Evolutionary conservation across 495 filamentous ascomycete species (phyloP), one percentile per base, ranked within the genome.

Genomic region (Extremus antarcticus): DNA sequence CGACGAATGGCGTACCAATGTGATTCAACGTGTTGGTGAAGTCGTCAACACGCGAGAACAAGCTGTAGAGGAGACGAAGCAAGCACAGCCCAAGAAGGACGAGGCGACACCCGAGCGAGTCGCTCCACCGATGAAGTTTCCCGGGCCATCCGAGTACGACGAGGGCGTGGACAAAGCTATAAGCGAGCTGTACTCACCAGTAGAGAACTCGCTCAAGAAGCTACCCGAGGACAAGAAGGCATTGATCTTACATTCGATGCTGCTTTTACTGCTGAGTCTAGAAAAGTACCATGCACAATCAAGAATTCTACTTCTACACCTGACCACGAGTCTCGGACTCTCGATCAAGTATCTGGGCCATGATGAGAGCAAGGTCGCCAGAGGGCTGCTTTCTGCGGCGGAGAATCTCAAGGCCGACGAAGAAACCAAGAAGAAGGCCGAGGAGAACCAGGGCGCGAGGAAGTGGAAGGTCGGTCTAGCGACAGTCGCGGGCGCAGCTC

Each of bases 401-500:
- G 77, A 86, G 54, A 77, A 82, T 24, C 80, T 94, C 61, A 76
- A 81, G 2, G 76, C 77, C 3, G 83, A 85, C 23, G 78, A 85
- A 38, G 79, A 90, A 50, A 74, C 74, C 1, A 75, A 84, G 58
- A 81, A 83, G 59, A 81, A 82, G 59, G 75, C 70, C 8, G 85
- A 90, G 53, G 82, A 89, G 54, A 77, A 77, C 50, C 79, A 82
- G 57, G 63, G 71, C 19, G 65, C 76, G 1, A 76, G 85, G 49
- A 85, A 83, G 66, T 92, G 84, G 85, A 95, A 89, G 65, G 78
- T 88, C 22, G 86, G 85, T 16, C 71, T 94, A 13, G 90, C 88
- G 2, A 84, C 83, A n/a, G 86, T 89, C 0, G 83, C 81, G 22
- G 82, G 81, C 21, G 87, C 83, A 39, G 88, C 79, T 0, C 66